Conservation (phyloP, 2,329 filamentous ascomycete genomes). For the Fusarium sp. region DNA sequence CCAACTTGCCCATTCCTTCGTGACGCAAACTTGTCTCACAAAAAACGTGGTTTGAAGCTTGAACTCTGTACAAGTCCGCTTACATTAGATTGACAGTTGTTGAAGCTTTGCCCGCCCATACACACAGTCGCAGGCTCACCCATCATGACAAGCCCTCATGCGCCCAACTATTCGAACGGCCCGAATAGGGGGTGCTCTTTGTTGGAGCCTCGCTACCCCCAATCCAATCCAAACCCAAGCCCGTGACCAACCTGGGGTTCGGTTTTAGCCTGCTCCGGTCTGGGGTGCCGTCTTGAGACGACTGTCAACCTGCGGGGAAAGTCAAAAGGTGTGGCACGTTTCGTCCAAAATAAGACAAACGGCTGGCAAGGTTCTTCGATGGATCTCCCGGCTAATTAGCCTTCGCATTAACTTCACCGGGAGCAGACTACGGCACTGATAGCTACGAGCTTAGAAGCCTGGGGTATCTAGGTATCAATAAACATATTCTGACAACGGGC, state of each 20-base stretch:
- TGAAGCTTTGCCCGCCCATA: neutral
- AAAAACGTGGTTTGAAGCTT: slow-evolving; percentile 5
- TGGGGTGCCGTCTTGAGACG: slow-evolving; percentile 27
- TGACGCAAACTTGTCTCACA: neutral
- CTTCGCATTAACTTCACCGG: slow-evolving; percentile 11
- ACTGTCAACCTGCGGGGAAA: slow-evolving; percentile 45
- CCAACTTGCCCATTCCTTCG: slow-evolving; percentile 5
- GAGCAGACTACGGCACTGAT: slow-evolving; percentile 8
- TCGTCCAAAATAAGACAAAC: slow-evolving; percentile 24
- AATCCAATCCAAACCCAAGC: slow-evolving; percentile 27
- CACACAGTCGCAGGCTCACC: slow-evolving; percentile 13
- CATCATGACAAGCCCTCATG: slow-evolving; percentile 24
- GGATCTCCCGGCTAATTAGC: slow-evolving; percentile 37
- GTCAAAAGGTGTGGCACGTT: slow-evolving; percentile 43
- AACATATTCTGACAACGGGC: neutral
- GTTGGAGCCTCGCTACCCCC: slow-evolving; percentile 28
- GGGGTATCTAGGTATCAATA: neutral
- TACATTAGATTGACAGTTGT: slow-evolving; percentile 10
- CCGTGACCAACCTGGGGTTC: slow-evolving; percentile 30
- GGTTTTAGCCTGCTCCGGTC: slow-evolving; percentile 35
- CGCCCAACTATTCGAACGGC: slow-evolving; percentile 37
- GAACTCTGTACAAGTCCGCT: slow-evolving; percentile 1
- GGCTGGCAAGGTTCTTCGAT: slow-evolving; percentile 30
- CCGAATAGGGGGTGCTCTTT: slow-evolving; percentile 43
- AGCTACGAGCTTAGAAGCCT: slow-evolving; percentile 5